These are phyloP conservation scores for Tylopilus microsporus DNA, from an alignment of 1,284 basidiomycete species.

Conservation along the genomic window DNA sequence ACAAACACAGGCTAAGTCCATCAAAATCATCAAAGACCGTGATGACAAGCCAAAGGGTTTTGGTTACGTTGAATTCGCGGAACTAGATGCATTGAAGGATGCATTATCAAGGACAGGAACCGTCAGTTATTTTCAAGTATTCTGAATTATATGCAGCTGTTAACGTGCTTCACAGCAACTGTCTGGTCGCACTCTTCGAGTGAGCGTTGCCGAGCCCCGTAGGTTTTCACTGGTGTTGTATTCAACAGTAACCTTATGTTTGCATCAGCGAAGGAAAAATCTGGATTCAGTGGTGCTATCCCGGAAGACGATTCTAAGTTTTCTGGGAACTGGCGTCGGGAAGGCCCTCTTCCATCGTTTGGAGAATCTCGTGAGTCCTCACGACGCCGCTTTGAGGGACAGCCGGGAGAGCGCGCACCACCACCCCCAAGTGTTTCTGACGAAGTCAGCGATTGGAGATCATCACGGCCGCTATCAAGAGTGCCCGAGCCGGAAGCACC, in stretches of 20 bases:
- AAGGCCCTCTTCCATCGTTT: conserved; percentile 76
- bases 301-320: conserved; percentile 70
- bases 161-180: conserved; percentile 47
- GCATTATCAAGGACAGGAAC: conserved; percentile 57
- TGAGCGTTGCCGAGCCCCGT: conserved; percentile 96
- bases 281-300: conserved; percentile 46
- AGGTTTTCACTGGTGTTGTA: conserved; percentile 34
- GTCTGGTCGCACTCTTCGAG: conserved; percentile 76
- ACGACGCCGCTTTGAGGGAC: conserved; percentile 60
- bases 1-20: conserved; percentile 57
- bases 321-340: conserved; percentile 78
- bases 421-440: conserved; percentile 50
- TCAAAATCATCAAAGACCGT: conserved; percentile 89
- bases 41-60: conserved; percentile 96
- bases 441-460: conserved; percentile 64
- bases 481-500: conserved; percentile 45
- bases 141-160: not conserved
- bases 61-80: conserved; percentile 93
- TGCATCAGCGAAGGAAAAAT: conserved; percentile 66
- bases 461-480: conserved; percentile 47
- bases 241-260: conserved; percentile 5
- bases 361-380: conserved; percentile 52
- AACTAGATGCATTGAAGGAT: conserved; percentile 78
- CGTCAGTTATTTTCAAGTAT: conserved; percentile 40
- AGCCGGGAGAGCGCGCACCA: conserved; percentile 36